Evolutionary conservation across 345 rosid species (phyloP), one percentile per base, ranked within the genome.

Genomic region (Camelina hispida): DNA sequence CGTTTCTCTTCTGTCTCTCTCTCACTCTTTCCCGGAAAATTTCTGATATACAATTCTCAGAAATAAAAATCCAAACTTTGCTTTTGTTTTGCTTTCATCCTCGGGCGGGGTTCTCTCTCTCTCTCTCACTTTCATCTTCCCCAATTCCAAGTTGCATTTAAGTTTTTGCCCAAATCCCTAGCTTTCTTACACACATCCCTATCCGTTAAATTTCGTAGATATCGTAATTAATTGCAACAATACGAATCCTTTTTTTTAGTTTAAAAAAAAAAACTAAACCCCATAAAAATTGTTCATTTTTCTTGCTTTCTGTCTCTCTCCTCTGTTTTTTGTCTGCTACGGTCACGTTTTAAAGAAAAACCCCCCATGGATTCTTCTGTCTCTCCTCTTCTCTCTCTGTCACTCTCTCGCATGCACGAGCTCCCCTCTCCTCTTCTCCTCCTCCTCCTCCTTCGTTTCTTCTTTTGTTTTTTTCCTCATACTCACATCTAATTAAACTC

Each of bases 371-470:
- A 34, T 73, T 69, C 71, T 46, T 59, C 65, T 65, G 51, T 73
- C 67, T 28, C 43, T 73, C 18, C 50, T 46, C 51, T 46, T 46
- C 51, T 46, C 28, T 64, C 65, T 52, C 56, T 68, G 57, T 69
- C 69, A 76, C 77, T 57, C 73, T 78, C 78, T 73, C 74, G 73
- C 81, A 78, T 78, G 81, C 81, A 78, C 81, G 59, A 78, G 69
- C 55, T 14, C 54, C 72, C 59, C 68, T 60, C 17, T 64, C 46
- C 30, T 50, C n/a, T 46, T 16, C 55, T 14, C 54, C 72, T 52
- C 68, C 40, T 34, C 8, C 37, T 46, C 5, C 47, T 43, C 6
- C 47, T 14, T 14, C 72, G 69, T 59, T 72, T 71, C 0, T 1
- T 25, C 48, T 9, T 53, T 71, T 71, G 48, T 58, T 50, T 61